A percentile compares a stretch with the other conserved stretches of the same genome.
These are phyloP conservation scores for Thecaphora thlaspeos DNA, from an alignment of 1,284 basidiomycete genomes.

Conservation along the genomic window DNA sequence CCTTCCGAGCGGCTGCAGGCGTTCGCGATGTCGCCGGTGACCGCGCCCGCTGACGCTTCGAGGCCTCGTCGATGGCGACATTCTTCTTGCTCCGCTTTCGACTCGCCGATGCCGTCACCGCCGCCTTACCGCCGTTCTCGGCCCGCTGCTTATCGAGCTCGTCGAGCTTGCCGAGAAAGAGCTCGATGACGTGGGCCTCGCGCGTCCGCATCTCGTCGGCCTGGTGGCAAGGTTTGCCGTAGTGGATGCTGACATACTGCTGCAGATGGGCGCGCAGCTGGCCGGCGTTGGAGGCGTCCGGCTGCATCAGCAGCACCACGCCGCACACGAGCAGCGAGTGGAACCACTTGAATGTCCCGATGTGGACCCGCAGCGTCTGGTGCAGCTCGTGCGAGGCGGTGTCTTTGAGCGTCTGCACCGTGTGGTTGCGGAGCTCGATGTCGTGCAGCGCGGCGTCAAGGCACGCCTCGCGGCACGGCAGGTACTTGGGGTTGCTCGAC, in stretches of 20 bases:
- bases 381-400: constrained; percentile 20
- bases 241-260: constrained; percentile 24
- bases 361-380: constrained; percentile 32
- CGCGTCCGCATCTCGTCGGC: constrained; percentile 47
- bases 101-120: too few species aligned
- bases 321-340: constrained; percentile 44
- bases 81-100: neutral
- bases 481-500: constrained; percentile 25
- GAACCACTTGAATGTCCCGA: constrained; percentile 49
- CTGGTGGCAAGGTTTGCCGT: constrained; percentile 7
- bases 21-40: too few species aligned
- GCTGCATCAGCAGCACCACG: constrained; percentile 44
- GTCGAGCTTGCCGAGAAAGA: constrained; percentile 39
- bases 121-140: neutral
- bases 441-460: constrained; percentile 44
- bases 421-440: constrained; percentile 39
- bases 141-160: constrained; percentile 15
- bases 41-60: too few species aligned
- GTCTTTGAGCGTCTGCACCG: constrained; percentile 22
- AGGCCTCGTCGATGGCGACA: too few species aligned
- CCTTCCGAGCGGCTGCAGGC: too few species aligned
- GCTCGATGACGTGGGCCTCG: constrained; percentile 37
- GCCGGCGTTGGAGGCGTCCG: constrained; percentile 30
- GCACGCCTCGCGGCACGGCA: constrained; percentile 39
- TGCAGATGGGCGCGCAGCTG: constrained; percentile 31